These are phyloP conservation scores for Blepharisma stoltei DNA, from an alignment of 73 alveolate species.

Conservation along the genomic window DNA sequence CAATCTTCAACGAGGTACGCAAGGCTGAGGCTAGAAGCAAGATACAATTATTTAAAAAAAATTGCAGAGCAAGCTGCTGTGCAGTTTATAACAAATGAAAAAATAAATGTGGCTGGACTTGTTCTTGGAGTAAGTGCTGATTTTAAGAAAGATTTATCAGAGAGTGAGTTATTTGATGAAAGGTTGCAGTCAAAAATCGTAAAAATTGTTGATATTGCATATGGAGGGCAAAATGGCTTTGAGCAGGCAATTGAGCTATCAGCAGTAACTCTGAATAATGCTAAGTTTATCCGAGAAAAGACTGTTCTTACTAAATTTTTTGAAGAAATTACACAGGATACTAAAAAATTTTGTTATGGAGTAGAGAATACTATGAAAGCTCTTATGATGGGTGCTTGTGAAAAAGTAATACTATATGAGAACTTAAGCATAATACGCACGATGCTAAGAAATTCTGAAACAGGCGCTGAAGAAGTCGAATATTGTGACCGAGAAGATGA, in stretches of 20 bases:
- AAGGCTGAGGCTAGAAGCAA: constrained; percentile 88
- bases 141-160: constrained; percentile 84
- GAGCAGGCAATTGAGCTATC: constrained; percentile 83
- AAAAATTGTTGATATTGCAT: constrained; percentile 92
- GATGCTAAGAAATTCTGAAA: constrained; percentile 55
- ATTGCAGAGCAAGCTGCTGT: constrained; percentile 94
- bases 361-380: constrained; percentile 97
- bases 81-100: constrained; percentile 94
- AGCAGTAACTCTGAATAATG: constrained; percentile 90
- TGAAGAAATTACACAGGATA: constrained; percentile 93
- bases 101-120: constrained; percentile 92
- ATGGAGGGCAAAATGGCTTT: constrained; percentile 99
- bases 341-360: constrained; percentile 97
- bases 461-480: constrained; percentile 44
- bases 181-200: constrained; percentile 48
- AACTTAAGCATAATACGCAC: constrained; percentile 73
- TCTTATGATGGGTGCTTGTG: constrained; percentile 92
- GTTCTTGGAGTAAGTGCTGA: constrained; percentile 98
- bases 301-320: constrained; percentile 87
- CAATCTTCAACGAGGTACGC: constrained; percentile 96
- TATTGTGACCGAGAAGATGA: constrained; percentile 35
- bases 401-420: constrained; percentile 87
- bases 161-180: constrained; percentile 43
- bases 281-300: constrained; percentile 96
- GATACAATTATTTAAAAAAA: constrained; percentile 97